Base-by-base conservation (phyloP, 2,329 filamentous ascomycete genomes). In the Diaporthe longicolla region DNA sequence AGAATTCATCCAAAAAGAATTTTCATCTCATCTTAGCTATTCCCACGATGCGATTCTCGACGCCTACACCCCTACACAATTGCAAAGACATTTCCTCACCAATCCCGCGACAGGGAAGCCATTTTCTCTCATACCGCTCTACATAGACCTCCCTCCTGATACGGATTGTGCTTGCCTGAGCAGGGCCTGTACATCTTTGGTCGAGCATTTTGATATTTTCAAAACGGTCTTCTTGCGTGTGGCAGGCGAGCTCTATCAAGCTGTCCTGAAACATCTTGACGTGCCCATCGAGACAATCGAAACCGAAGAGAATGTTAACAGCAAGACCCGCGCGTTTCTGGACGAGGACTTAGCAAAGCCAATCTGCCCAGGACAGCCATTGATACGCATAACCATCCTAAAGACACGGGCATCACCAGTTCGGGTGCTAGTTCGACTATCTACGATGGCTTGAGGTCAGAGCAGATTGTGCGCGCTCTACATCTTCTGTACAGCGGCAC, bases 191-290 rank as follows among this genome's bases (percentile, higher is more conserved):
- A 48, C 45, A 48, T 48, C 45, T 48, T 48, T 48, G 45, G 45
- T 48, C 45, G 45, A 48, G 45, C 45, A 48, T 48, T 48, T 48
- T 48, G 45, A 48, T 48, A 48, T 48, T 48, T 48, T 48, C 45
- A 48, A 17, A 48, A 48, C 21, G 45, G 45, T 48, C 45, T 48
- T 17, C 45, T 17, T 48, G 45, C 45, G 45, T 48, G 45, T 48
- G 45, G 11, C 45, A 48, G 45, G 45, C 45, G 45, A 48, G 45
- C 45, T 48, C 15, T 48, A 48, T n/a, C 45, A 48, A 48, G 45
- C 21, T 48, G 45, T 48, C 45, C 45, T 48, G 17, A 48, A 48
- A 48, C 45, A 48, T 48, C 45, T 17, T 48, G 45, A 48, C 6
- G 45, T 48, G 45, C 45, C 45, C 17, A 48, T 48, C 15, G 45